Conservation (phyloP, 305 asterid genomes). For the Fraxinus ornus region DNA sequence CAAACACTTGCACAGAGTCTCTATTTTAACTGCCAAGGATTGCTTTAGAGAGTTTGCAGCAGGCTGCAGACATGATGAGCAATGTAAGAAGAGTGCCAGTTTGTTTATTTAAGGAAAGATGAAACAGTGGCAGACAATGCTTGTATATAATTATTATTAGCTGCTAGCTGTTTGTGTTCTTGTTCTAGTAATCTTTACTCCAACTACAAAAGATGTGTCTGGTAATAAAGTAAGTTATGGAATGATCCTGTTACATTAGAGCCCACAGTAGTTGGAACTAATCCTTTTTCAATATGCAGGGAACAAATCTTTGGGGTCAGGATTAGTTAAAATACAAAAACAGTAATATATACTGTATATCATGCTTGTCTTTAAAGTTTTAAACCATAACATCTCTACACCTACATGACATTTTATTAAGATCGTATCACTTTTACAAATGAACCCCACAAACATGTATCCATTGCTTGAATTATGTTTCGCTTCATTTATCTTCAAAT, state of each 20-base stretch:
- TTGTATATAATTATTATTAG: constrained; percentile 34
- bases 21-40: constrained; percentile 26
- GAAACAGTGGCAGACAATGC: constrained; percentile 79
- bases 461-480: neutral
- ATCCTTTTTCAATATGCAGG: constrained; percentile 18
- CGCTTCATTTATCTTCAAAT: too few relatives aligned
- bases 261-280: constrained; percentile 40
- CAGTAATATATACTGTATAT: constrained; percentile 12
- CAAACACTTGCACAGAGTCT: constrained; percentile 17
- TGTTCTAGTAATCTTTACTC: constrained; percentile 31
- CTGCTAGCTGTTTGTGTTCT: constrained; percentile 35
- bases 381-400: neutral
- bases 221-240: constrained; percentile 18
- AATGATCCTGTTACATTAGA: constrained; percentile 24
- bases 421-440: neutral
- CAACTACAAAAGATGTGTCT: constrained; percentile 1
- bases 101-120: constrained; percentile 63
- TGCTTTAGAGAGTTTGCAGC: constrained; percentile 16
- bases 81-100: constrained; percentile 63
- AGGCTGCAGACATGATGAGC: constrained; percentile 46
- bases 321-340: constrained; percentile 28
- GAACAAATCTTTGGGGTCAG: constrained; percentile 49
- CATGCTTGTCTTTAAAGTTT: neutral
- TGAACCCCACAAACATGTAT: neutral
- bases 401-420: neutral